These are phyloP conservation scores for Acrocalymma vagum DNA, from an alignment of 2,329 filamentous ascomycete genomes.

Conservation along the genomic window DNA sequence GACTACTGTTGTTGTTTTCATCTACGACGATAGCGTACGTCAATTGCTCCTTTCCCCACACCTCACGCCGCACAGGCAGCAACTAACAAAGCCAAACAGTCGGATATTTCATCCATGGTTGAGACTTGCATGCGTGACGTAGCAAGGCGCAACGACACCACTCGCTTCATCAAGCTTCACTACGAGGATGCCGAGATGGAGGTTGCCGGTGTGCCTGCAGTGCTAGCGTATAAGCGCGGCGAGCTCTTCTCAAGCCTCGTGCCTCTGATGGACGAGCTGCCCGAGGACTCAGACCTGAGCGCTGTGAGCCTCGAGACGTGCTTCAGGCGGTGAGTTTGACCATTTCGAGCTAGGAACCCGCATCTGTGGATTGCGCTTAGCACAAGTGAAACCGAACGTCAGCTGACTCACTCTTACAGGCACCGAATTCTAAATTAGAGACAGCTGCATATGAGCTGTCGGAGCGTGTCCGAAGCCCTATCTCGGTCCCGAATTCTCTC, in stretches of 20 bases:
- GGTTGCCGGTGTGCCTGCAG: constrained; percentile 82
- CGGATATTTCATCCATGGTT: constrained; percentile 78
- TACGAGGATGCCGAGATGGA: constrained; percentile 95
- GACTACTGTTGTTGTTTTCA: constrained; percentile 89
- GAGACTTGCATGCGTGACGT: constrained; percentile 80
- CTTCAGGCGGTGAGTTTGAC: constrained; percentile 56
- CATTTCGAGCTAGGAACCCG: constrained; percentile 6
- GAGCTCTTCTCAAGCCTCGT: constrained; percentile 92
- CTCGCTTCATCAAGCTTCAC: constrained; percentile 90
- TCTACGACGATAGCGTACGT: constrained; percentile 86
- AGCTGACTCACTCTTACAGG: constrained; percentile 34
- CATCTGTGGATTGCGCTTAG: constrained; percentile 7
- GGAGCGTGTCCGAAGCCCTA: no score
- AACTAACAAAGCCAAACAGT: constrained; percentile 63
- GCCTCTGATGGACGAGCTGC: constrained; percentile 86
- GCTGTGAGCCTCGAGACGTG: constrained; percentile 65
- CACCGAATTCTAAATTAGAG: constrained; percentile 40
- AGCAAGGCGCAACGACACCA: constrained; percentile 73
- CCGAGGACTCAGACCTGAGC: constrained; percentile 62
- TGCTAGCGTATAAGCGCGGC: constrained; percentile 88
- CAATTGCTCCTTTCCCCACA: neutral
- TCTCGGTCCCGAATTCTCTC: no score
- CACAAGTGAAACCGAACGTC: constrained; percentile 20
- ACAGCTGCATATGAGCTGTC: no score
- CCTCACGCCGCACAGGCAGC: neutral